These are phyloP conservation scores for Zea mays DNA, from an alignment of 176 grass and related monocot genomes.

Conservation along the genomic window DNA sequence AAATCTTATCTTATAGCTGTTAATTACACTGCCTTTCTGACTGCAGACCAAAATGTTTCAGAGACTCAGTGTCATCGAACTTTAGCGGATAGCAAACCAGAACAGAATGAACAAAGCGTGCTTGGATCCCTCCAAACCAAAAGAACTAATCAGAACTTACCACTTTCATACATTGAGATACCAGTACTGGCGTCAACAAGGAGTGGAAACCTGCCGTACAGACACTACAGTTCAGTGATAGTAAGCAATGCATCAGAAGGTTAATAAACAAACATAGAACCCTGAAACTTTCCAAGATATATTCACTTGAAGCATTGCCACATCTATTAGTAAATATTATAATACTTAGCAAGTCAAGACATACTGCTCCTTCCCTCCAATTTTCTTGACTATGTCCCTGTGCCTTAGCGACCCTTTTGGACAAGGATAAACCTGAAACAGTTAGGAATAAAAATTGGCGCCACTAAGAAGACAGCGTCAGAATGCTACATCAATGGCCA, in stretches of 20 bases:
- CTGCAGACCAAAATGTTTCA: background rate
- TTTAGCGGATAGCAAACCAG: background rate
- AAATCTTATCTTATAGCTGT: background rate
- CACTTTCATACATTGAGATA: constrained; percentile 93
- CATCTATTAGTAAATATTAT: constrained; percentile 21
- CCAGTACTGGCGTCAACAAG: constrained; percentile 78
- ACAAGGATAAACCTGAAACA: constrained; percentile 85
- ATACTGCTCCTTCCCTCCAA: constrained; percentile 91
- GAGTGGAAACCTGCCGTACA: constrained; percentile 75
- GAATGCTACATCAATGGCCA: background rate
- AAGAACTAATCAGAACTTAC: constrained; percentile 50
- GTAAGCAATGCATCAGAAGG: background rate
- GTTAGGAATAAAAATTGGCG: background rate
- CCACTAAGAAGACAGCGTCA: background rate
- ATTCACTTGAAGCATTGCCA: background rate
- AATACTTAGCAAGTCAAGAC: constrained; percentile 38
- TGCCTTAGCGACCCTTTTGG: constrained; percentile 91
- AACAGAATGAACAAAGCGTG: background rate
- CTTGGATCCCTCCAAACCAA: background rate
- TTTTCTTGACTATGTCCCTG: constrained; percentile 70
- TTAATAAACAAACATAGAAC: constrained; percentile 17
- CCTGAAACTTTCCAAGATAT: background rate
- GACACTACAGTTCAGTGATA: constrained; percentile 2
- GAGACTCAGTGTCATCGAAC: background rate
- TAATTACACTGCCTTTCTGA: background rate